Evolutionary conservation across 805 yeast species (phyloP), one percentile per base, ranked within the genome.

Genomic region (Barnettozyma siamensis): DNA sequence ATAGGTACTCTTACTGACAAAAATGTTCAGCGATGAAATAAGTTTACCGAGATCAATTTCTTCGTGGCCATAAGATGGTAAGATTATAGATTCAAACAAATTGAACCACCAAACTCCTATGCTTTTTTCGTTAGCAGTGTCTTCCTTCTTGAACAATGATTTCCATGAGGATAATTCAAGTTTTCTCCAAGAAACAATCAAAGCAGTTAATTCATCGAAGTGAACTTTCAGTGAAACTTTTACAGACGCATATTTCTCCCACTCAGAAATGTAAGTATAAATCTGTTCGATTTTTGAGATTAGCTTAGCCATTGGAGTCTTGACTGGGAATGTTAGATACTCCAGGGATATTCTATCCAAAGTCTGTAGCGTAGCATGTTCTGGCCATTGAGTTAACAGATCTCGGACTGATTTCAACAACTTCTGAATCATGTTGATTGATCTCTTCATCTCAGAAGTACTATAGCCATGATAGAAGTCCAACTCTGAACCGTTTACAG

Each of bases 61-160:
- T 5, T 60, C 70, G 7, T 62, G 64, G 3, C 60, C 59, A 11
- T 62, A 66, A 13, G 66, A 59, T 7, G 78, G 61, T 13, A 81
- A 56, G 30, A 84, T 65, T n/a, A 88, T 72, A 9, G 80, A 77
- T 58, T 93, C 98, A 57, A 82, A 93, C 37, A 93, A 66, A 57
- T 88, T 78, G 65, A 81, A 93, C 95, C 96, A 91, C 93, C 95
- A 88, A 49, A 78, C 78, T 18, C 94, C 88, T 35, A 80, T 63
- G 7, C 62, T 67, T 35, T 66, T 67, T 42, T 72, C 69, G 16
- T 74, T 53, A 0, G 63, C 62, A 15, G 53, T 48, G 37, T 78
- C 83, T 57, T 88, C 96, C 43, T 76, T 72, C 8, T 62, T 67
- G 54, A 93, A 83, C 34, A 93, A 67, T 2, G 79, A 67, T 37